These are phyloP conservation scores for Artemisia argyi DNA, from an alignment of 129 eudicot species.

Conservation along the genomic window DNA sequence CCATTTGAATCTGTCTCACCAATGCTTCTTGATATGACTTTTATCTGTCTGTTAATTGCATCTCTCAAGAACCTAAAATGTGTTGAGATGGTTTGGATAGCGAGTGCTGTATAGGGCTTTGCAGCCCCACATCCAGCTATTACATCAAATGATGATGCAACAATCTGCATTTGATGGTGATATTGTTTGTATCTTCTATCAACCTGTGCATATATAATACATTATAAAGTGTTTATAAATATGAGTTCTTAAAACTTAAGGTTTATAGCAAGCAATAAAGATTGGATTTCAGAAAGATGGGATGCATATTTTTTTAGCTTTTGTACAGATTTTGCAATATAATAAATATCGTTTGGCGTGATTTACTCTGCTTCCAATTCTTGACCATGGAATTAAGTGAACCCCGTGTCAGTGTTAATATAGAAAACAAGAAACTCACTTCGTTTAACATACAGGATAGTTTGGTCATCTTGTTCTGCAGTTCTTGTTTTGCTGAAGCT, in stretches of 20 bases:
- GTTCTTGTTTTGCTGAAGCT: constrained; percentile 54
- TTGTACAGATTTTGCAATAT: not conserved
- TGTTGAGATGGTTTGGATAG: constrained; percentile 46
- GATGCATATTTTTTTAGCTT: constrained; percentile 11
- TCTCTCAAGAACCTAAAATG: constrained; percentile 49
- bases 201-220: constrained; percentile 31
- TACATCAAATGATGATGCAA: constrained; percentile 46
- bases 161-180: constrained; percentile 47
- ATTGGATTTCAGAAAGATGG: constrained; percentile 7
- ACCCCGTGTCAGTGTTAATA: not conserved
- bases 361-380: not conserved
- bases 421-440: constrained; percentile 36
- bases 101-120: constrained; percentile 46
- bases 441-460: constrained; percentile 72
- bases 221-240: not conserved
- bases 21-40: constrained; percentile 39
- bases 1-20: constrained; percentile 34
- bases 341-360: not conserved
- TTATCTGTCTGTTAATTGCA: constrained; percentile 42
- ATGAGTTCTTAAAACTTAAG: not conserved
- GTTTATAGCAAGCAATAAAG: constrained; percentile 4
- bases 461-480: constrained; percentile 76
- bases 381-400: constrained; percentile 1
- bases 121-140: constrained; percentile 50
- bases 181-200: constrained; percentile 55